Evolutionary conservation across 805 yeast genomes (phyloP).

Genomic region (Ogataea kodamae): DNA sequence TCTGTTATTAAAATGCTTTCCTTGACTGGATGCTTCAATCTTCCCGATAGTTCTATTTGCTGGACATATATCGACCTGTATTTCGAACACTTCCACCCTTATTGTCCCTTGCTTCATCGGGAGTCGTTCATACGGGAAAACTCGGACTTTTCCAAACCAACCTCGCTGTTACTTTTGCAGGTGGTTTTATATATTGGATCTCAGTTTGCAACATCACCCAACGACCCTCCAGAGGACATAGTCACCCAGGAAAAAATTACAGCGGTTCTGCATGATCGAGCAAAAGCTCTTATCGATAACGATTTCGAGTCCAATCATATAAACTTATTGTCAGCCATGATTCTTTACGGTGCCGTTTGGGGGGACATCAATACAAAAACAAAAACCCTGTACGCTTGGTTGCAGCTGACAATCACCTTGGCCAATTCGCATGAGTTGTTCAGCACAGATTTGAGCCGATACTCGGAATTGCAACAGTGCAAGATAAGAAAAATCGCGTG

Average conservation of each 20-base stretch:
- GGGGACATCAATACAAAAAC: constrained; percentile 6
- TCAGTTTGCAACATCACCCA: constrained; percentile 51
- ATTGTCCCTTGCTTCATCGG: constrained; percentile 62
- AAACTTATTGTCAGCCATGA: constrained; percentile 5
- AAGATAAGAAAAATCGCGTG: constrained; percentile 10
- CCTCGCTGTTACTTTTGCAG: constrained; percentile 57
- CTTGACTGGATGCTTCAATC: constrained; percentile 62
- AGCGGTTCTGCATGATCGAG: constrained; percentile 31
- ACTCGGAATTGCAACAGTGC: constrained; percentile 6
- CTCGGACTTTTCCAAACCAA: constrained; percentile 48
- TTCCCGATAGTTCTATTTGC: constrained; percentile 58
- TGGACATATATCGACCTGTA: constrained; percentile 56
- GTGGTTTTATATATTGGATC: constrained; percentile 65
- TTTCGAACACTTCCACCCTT: constrained; percentile 62
- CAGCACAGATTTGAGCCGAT: constrained; percentile 1
- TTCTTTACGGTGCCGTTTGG: constrained; percentile 5
- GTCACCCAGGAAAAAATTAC: constrained; percentile 40
- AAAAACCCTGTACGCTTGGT: constrained; percentile 11
- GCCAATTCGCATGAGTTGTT: constrained; percentile 10
- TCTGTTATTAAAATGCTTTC: constrained; percentile 58
- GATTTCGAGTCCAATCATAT: constrained; percentile 12
- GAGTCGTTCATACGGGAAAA: constrained; percentile 55
- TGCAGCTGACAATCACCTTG: constrained; percentile 9
- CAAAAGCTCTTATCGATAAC: constrained; percentile 12
- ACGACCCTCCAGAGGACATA: constrained; percentile 43